Conservation (phyloP, 2,329 filamentous ascomycete species). For the Aspergillus amoenus region DNA sequence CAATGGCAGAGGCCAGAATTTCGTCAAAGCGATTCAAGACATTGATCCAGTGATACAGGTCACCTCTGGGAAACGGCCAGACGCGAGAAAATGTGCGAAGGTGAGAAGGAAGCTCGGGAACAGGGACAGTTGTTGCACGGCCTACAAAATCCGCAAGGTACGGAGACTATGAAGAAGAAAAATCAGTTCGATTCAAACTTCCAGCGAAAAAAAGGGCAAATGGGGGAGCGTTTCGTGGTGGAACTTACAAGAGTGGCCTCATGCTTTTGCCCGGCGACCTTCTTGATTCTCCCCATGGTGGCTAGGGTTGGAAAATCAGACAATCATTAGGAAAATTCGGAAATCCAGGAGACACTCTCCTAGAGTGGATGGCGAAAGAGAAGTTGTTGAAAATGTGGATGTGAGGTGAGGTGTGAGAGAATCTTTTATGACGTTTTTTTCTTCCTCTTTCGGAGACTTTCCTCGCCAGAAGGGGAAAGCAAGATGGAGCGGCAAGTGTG, state of each 20-base stretch:
- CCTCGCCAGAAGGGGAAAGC: slow-evolving; percentile 26
- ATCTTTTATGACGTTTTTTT: slow-evolving; percentile 41
- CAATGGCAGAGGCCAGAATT: slow-evolving; percentile 78
- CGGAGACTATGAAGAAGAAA: slow-evolving; percentile 64
- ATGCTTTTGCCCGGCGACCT: slow-evolving; percentile 52
- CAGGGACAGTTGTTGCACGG: slow-evolving; percentile 59
- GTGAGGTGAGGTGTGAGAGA: slow-evolving; percentile 31
- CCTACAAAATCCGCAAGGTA: slow-evolving; percentile 81
- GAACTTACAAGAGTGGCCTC: slow-evolving; percentile 51
- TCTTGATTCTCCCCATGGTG: slow-evolving; percentile 55
- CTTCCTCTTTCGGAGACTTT: slow-evolving; percentile 19
- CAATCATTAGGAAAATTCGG: slow-evolving; percentile 40
- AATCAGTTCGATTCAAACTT: slow-evolving; percentile 19
- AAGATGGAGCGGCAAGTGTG: slow-evolving; percentile 6
- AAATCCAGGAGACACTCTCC: slow-evolving; percentile 28
- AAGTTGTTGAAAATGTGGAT: slow-evolving; percentile 28
- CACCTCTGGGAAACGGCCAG: slow-evolving; percentile 95
- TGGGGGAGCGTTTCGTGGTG: slow-evolving; percentile 1
- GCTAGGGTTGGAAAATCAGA: slow-evolving; percentile 30
- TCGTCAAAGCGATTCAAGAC: slow-evolving; percentile 90
- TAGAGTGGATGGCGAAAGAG: slow-evolving; percentile 23
- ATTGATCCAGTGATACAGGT: slow-evolving; percentile 97
- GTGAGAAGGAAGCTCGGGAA: slow-evolving; percentile 74
- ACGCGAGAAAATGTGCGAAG: slow-evolving; percentile 78
- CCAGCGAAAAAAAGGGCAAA: background rate